Percentiles rank a stretch among this genome's conserved stretches.
These are phyloP conservation scores for Stylonectria norvegica DNA, from an alignment of 2,329 filamentous ascomycete species.

Conservation along the genomic window DNA sequence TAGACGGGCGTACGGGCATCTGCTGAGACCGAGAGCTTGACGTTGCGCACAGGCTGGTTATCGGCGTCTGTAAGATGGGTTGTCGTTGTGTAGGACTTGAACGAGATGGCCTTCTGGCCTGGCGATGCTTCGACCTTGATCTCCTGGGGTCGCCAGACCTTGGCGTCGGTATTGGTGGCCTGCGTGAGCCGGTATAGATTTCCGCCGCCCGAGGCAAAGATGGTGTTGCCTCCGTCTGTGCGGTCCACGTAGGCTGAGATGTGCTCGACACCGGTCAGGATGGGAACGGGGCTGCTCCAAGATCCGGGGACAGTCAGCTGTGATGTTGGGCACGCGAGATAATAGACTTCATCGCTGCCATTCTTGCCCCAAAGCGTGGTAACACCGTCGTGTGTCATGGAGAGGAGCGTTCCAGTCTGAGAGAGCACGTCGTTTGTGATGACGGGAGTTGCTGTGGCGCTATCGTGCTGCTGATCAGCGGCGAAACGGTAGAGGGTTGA, in stretches of 20 bases:
- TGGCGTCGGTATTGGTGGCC: background rate
- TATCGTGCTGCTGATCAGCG: background rate
- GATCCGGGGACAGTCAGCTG: background rate
- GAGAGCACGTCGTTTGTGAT: background rate
- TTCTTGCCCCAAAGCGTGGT: conserved; percentile 1
- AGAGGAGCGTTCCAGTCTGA: background rate
- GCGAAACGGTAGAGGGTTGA: background rate
- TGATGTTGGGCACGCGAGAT: background rate
- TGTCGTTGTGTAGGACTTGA: background rate
- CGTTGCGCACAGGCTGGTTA: background rate
- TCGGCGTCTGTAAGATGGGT: background rate
- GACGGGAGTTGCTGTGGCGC: background rate
- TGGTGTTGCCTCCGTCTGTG: conserved; percentile 1
- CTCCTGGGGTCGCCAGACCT: background rate
- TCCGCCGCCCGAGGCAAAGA: background rate
- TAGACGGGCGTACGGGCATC: background rate
- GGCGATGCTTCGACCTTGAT: background rate
- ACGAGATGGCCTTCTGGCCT: background rate
- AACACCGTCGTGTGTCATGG: background rate
- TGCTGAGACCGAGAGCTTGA: background rate
- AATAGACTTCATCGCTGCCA: background rate
- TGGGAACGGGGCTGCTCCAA: conserved; percentile 1
- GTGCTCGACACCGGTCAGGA: background rate
- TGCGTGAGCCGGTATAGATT: background rate
- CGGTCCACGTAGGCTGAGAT: background rate